phyloP scores from a whole-genome alignment of 768 basidiomycete species.

The Megacollybia marginata region DNA sequence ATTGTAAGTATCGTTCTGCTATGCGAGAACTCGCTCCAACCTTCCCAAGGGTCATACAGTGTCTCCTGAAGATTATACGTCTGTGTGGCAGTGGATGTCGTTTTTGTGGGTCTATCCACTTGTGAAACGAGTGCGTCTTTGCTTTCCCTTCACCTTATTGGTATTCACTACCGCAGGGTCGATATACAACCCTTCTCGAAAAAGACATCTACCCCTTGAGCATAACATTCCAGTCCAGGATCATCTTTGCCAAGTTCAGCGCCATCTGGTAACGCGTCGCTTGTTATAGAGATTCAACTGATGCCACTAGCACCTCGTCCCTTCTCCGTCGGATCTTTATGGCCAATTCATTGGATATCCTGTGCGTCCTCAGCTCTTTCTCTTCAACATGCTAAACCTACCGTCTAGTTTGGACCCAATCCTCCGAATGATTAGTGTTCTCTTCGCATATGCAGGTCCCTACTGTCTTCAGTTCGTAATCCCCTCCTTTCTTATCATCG shows the following conservation, averaged over 20 bases:
- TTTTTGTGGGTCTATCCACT: constrained; percentile 70
- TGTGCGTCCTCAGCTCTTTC: constrained; percentile 20
- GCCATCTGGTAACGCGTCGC: constrained; percentile 18
- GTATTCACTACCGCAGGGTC: constrained; percentile 23
- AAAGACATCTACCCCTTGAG: constrained; percentile 67
- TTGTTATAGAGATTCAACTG: no score
- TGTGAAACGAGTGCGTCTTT: constrained; percentile 36
- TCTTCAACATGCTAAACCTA: neutral
- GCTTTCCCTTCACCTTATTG: neutral
- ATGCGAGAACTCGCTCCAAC: neutral
- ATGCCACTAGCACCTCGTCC: constrained; percentile 14
- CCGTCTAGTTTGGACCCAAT: constrained; percentile 48
- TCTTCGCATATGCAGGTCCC: constrained; percentile 74
- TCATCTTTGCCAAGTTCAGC: constrained; percentile 51
- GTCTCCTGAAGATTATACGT: constrained; percentile 70
- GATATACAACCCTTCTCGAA: constrained; percentile 54
- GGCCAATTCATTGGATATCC: constrained; percentile 40
- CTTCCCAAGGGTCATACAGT: constrained; percentile 38
- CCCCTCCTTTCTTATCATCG: neutral
- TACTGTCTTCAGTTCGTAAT: constrained; percentile 70
- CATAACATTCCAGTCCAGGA: constrained; percentile 57
- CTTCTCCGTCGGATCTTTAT: constrained; percentile 34
- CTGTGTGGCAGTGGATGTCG: constrained; percentile 63
- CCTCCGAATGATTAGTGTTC: constrained; percentile 61
- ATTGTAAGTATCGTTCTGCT: constrained; percentile 44